Evolutionary conservation across 2,329 filamentous ascomycete genomes (phyloP).

Genomic region (Fusarium verticillioides): DNA sequence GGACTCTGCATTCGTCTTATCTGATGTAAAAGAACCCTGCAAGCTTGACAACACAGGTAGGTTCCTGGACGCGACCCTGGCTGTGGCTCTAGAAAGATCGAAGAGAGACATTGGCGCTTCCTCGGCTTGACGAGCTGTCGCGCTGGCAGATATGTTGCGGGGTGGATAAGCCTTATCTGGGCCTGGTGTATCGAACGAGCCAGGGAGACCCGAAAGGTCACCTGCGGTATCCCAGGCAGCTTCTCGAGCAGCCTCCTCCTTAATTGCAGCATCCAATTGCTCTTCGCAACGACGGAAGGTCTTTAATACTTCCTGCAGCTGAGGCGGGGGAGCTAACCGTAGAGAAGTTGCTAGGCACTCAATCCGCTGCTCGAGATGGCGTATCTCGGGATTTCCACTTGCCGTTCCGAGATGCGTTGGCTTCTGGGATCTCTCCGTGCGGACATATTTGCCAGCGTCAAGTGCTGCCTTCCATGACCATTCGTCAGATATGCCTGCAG

Average conservation of each 20-base stretch:
- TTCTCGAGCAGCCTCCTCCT: conserved; percentile 74
- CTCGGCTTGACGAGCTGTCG: conserved; percentile 54
- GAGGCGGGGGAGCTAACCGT: conserved; percentile 74
- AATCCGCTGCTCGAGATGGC: conserved; percentile 82
- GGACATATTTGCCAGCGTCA: conserved; percentile 79
- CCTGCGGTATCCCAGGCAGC: conserved; percentile 76
- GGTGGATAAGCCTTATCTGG: conserved; percentile 41
- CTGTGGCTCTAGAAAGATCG: conserved; percentile 70
- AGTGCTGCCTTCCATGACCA: conserved; percentile 84
- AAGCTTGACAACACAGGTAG: conserved; percentile 66
- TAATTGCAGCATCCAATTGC: conserved; percentile 74
- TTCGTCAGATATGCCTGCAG: conserved; percentile 59
- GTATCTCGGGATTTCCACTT: conserved; percentile 70
- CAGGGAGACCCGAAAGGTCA: conserved; percentile 68
- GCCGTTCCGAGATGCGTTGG: conserved; percentile 71
- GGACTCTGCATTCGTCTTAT: conserved; percentile 25
- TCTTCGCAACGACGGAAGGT: conserved; percentile 82
- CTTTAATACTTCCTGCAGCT: conserved; percentile 79
- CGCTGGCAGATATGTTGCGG: conserved; percentile 50
- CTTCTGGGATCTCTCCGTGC: conserved; percentile 62
- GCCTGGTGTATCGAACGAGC: conserved; percentile 58
- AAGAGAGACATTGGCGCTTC: conserved; percentile 74
- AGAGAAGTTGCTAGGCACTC: conserved; percentile 82
- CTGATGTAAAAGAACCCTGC: conserved; percentile 47
- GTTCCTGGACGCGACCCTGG: conserved; percentile 68